Evolutionary conservation across 345 rosid species (phyloP).

Genomic region (Brassica nigra): DNA sequence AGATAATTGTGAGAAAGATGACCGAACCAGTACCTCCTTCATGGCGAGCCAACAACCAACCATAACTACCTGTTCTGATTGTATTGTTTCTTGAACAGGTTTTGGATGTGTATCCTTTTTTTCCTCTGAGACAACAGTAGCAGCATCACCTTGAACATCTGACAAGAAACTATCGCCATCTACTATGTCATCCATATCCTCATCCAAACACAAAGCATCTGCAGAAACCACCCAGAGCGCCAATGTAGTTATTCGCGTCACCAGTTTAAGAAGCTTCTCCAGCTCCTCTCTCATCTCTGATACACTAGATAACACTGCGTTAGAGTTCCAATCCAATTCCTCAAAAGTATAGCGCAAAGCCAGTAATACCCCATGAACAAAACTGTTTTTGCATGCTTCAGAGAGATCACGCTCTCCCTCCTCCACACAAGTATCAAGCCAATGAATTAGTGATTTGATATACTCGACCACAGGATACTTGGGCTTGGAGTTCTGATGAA

Average conservation of each 20-base stretch:
- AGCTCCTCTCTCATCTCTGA: constrained; percentile 71
- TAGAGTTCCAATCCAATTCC: constrained; percentile 90
- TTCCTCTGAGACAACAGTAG: constrained; percentile 43
- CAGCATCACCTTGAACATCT: constrained; percentile 50
- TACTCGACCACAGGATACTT: constrained; percentile 70
- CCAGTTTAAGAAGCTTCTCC: constrained; percentile 73
- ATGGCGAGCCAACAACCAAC: constrained; percentile 98
- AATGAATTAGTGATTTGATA: constrained; percentile 67
- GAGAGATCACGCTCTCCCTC: constrained; percentile 82
- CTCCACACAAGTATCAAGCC: constrained; percentile 71
- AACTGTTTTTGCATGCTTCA: constrained; percentile 85
- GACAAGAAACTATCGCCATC: constrained; percentile 61
- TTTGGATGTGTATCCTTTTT: constrained; percentile 46
- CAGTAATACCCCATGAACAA: constrained; percentile 91
- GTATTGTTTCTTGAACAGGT: constrained; percentile 45
- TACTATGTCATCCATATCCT: constrained; percentile 78
- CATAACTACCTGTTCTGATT: constrained; percentile 85
- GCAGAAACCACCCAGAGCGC: constrained; percentile 98
- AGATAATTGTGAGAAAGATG: constrained; percentile 10
- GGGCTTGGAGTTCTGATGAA: constrained; percentile 33
- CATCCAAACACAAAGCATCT: constrained; percentile 87
- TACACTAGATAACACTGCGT: constrained; percentile 56
- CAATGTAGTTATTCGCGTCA: constrained; percentile 77
- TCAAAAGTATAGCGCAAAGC: constrained; percentile 89
- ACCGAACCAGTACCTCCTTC: constrained; percentile 76